A percentile compares a stretch with the other conserved stretches of the same genome.
Conservation (phyloP, 2,329 filamentous ascomycete species). For the Aspergillus persii region DNA sequence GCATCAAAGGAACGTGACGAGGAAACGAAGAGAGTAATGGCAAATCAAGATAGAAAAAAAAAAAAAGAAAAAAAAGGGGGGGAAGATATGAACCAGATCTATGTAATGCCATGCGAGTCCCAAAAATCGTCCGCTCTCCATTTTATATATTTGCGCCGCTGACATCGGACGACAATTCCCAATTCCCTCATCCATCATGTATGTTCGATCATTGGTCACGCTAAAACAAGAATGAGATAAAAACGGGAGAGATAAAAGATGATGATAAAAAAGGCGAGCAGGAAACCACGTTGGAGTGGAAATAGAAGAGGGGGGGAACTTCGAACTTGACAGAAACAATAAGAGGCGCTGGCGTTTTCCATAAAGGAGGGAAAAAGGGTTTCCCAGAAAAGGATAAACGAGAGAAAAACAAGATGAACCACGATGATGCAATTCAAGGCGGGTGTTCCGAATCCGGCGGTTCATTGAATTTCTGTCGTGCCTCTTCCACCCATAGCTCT, state of each 20-base stretch:
- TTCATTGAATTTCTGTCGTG: slow-evolving; percentile 52
- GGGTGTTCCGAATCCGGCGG: slow-evolving; percentile 38
- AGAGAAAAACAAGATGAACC: slow-evolving; percentile 1
- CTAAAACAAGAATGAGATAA: slow-evolving; percentile 37
- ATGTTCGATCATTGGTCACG: slow-evolving; percentile 43
- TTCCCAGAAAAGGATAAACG: background rate
- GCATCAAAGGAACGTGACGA: slow-evolving; percentile 17
- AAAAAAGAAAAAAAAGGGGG: slow-evolving; percentile 14
- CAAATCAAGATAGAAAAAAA: slow-evolving; percentile 14
- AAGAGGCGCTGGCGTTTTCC: background rate
- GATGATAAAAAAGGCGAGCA: slow-evolving; percentile 3
- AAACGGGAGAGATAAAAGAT: slow-evolving; percentile 8
- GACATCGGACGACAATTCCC: slow-evolving; percentile 34
- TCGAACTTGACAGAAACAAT: slow-evolving; percentile 13
- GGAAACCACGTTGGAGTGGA: slow-evolving; percentile 12
- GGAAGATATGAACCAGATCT: slow-evolving; percentile 38
- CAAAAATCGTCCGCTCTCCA: slow-evolving; percentile 37
- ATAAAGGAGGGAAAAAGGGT: slow-evolving; percentile 1
- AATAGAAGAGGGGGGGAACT: slow-evolving; percentile 11
- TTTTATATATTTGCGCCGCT: slow-evolving; percentile 40
- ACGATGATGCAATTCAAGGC: slow-evolving; percentile 25
- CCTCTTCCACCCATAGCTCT: slow-evolving; percentile 70
- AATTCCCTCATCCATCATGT: slow-evolving; percentile 39
- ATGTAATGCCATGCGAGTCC: slow-evolving; percentile 41
- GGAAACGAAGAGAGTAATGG: slow-evolving; percentile 19